Base-by-base conservation (phyloP, 202 grass and related monocot species). In the Dendrocalamus latiflorus region DNA sequence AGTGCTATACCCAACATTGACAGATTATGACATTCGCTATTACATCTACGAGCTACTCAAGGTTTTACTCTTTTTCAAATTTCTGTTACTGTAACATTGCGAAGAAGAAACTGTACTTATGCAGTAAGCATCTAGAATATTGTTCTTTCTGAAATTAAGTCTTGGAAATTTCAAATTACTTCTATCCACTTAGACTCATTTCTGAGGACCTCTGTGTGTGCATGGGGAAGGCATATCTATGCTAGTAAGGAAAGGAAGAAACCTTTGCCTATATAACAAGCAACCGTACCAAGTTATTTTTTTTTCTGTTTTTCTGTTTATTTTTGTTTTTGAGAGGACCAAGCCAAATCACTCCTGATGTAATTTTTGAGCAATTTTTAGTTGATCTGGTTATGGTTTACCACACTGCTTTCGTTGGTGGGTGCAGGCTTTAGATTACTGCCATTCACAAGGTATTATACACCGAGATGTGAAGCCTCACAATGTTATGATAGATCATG, bases 1-100 rank as follows among this genome's bases (percentile, higher is more conserved):
- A 91, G 84, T 94, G 37, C 36, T 97, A 20, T 97, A 97, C 79
- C 90, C 94, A 38, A 91, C 94, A 82, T 36, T 97, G 72, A 94
- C 92, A n/a, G 94, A 97, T 87, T 97, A 97, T 89, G 94, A 97
- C 33, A 94, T 97, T 77, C 92, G 94, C 34, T 97, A 94, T 75
- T 97, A 97, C 73, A 91, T 97, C 51, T 97, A 93, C 0, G 94
- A 97, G 76, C 81, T 97, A 86, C 94, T 97, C 36, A 97, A 97
- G 94, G 94, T 94, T 57, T 76, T 39, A 5, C 17, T 59, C 10
- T 74, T 77, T 71, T 12, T 25, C 53, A 76, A 72, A 15, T 25
- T 59, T 81, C 54, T 65, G 66, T 84, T 91, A 56, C 34, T 65
- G 4, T 70, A 54, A 48, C 45, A 54, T 77, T 72, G 20, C 60